Evolutionary conservation across 2,329 filamentous ascomycete genomes (phyloP).

Genomic region (Metarhizium brunneum): DNA sequence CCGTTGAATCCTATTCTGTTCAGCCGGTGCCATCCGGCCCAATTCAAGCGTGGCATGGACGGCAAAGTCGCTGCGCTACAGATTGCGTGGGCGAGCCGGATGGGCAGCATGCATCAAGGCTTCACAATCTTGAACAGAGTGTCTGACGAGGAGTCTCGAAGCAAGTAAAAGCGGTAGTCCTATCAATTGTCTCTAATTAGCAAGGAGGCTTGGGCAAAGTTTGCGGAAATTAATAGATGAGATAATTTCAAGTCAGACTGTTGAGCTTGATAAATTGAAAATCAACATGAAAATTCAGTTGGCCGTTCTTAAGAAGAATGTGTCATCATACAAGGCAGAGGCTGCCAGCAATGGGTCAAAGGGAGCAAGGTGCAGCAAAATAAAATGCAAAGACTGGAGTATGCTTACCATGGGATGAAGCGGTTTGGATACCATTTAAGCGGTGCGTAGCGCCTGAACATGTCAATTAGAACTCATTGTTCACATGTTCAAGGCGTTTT

Average conservation of each 20-base stretch:
- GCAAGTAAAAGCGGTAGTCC: background rate
- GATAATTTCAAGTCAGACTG: slow-evolving; percentile 40
- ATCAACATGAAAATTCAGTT: slow-evolving; percentile 54
- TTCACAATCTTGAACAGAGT: slow-evolving; percentile 8
- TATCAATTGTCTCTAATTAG: slow-evolving; percentile 12
- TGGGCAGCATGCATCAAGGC: slow-evolving; percentile 8
- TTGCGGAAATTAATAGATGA: background rate
- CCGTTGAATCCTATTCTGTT: background rate
- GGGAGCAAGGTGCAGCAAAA: slow-evolving; percentile 5
- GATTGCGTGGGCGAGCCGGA: background rate
- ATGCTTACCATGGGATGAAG: background rate
- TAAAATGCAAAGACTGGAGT: slow-evolving; percentile 6
- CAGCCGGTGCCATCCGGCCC: background rate
- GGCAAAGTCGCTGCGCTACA: background rate
- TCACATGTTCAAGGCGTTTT: background rate
- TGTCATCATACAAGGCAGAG: slow-evolving; percentile 40
- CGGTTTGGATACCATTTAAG: background rate
- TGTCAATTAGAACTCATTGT: background rate
- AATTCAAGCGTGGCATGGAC: background rate
- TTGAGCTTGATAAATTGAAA: slow-evolving; percentile 53
- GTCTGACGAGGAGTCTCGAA: background rate
- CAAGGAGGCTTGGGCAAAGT: slow-evolving; percentile 4
- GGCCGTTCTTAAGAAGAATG: slow-evolving; percentile 54
- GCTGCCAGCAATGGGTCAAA: slow-evolving; percentile 6
- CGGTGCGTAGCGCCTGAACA: too few relatives aligned